Conservation (phyloP, 2,329 filamentous ascomycete genomes). For the Penicillium verrucosum region DNA sequence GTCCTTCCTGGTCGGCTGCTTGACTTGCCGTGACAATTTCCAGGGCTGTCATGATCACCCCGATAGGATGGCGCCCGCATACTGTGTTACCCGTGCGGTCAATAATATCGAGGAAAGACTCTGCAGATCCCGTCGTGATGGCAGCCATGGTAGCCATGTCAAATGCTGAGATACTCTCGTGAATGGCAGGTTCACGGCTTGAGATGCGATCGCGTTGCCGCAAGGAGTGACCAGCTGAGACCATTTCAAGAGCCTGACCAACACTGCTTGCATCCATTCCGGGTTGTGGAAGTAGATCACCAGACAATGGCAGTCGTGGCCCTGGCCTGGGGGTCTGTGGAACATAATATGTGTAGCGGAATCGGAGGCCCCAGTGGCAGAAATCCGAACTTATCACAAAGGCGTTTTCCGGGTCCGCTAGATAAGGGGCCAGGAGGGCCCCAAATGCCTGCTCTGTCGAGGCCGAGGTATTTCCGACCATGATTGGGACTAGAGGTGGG, state of each 20-base stretch:
- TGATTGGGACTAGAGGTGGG: conserved; percentile 76
- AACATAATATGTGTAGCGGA: conserved; percentile 78
- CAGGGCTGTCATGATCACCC: conserved; percentile 83
- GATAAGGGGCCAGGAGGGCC: conserved; percentile 68
- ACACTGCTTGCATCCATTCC: conserved; percentile 27
- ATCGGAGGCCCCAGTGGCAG: conserved; percentile 88
- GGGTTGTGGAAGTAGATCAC: conserved; percentile 44
- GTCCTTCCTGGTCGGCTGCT: conserved; percentile 43
- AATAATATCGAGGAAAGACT: conserved; percentile 66
- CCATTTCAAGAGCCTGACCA: conserved; percentile 28
- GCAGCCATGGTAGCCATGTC: conserved; percentile 82
- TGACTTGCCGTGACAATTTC: conserved; percentile 56
- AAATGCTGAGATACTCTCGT: conserved; percentile 77
- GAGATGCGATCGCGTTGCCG: conserved; percentile 33
- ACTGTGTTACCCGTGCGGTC: conserved; percentile 80
- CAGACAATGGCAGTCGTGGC: conserved; percentile 37
- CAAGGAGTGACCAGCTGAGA: conserved; percentile 28
- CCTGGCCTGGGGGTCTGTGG: conserved; percentile 44
- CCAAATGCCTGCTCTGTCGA: conserved; percentile 67
- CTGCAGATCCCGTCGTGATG: conserved; percentile 72
- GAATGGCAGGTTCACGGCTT: conserved; percentile 55
- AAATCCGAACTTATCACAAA: conserved; percentile 95
- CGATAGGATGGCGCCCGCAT: conserved; percentile 92
- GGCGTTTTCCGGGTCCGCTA: conserved; percentile 68
- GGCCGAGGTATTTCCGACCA: conserved; percentile 72